These are phyloP conservation scores for Chlorella ohadii DNA, from an alignment of 139 green algal genomes.

Conservation along the genomic window DNA sequence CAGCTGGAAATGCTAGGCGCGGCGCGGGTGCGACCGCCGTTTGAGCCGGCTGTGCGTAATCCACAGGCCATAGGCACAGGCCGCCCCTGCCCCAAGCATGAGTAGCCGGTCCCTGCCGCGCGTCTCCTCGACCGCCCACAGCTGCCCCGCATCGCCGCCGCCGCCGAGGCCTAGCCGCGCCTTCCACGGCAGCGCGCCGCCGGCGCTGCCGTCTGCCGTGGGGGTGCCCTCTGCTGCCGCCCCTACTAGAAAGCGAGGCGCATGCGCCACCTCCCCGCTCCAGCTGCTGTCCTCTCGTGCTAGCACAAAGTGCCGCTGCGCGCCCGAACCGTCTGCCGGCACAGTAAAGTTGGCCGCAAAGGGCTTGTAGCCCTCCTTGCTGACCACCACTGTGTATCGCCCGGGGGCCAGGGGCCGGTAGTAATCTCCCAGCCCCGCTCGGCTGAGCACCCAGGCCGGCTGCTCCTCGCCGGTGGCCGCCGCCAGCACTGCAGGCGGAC, in stretches of 20 bases:
- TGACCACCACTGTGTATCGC: slow-evolving; percentile 60
- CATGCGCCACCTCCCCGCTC: not conserved
- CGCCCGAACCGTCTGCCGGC: slow-evolving; percentile 44
- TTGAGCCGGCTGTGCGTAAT: slow-evolving; percentile 13
- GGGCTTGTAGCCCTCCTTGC: slow-evolving; percentile 41
- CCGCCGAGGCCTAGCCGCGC: not conserved
- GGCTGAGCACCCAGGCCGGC: slow-evolving; percentile 13
- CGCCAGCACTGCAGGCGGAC: slow-evolving; percentile 34
- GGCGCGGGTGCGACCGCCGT: not conserved
- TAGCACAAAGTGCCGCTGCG: slow-evolving; percentile 44
- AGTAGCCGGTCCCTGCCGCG: not conserved
- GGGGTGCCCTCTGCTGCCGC: not conserved
- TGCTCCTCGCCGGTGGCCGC: too few species aligned
- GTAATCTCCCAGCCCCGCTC: slow-evolving; percentile 55
- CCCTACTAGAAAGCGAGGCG: too few species aligned
- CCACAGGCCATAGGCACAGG: slow-evolving; percentile 23
- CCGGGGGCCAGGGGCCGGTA: slow-evolving; percentile 74
- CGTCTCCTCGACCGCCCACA: not conserved
- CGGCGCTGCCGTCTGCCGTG: not conserved
- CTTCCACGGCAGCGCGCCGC: not conserved
- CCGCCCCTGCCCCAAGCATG: slow-evolving; percentile 7
- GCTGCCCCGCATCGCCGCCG: too few species aligned
- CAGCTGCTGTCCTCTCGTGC: not conserved
- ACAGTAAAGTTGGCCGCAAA: slow-evolving; percentile 24
- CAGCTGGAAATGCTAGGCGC: not conserved